Evolutionary conservation across 176 grass and related monocot species (phyloP).

Genomic region (Chloris gayana): DNA sequence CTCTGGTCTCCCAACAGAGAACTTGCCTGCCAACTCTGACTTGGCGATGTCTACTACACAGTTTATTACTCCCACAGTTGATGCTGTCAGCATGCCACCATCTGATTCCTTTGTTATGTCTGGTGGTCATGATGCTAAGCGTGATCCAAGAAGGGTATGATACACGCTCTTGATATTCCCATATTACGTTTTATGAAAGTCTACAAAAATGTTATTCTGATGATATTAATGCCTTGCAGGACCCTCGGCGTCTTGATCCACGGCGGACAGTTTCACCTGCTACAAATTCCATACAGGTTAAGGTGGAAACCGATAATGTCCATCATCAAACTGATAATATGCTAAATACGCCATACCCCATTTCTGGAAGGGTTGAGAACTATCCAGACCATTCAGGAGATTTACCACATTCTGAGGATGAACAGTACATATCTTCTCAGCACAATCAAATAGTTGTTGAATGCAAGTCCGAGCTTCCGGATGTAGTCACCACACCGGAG

Average conservation of each 20-base stretch:
- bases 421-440: slow-evolving; percentile 30
- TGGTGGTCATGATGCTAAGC: slow-evolving; percentile 68
- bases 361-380: slow-evolving; percentile 48
- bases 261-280: slow-evolving; percentile 59
- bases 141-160: slow-evolving; percentile 95
- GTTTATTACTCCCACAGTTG: slow-evolving; percentile 28
- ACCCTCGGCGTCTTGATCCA: slow-evolving; percentile 97
- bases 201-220: slow-evolving; percentile 42
- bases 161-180: slow-evolving; percentile 28
- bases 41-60: slow-evolving; percentile 33
- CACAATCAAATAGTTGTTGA: slow-evolving; percentile 31
- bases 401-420: slow-evolving; percentile 41
- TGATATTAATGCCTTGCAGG: slow-evolving; percentile 59
- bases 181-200: slow-evolving; percentile 35
- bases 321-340: slow-evolving; percentile 46
- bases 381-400: slow-evolving; percentile 45
- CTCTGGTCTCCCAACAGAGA: slow-evolving; percentile 37
- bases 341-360: slow-evolving; percentile 41
- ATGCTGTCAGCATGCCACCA: slow-evolving; percentile 41
- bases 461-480: slow-evolving; percentile 43
- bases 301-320: slow-evolving; percentile 43
- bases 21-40: slow-evolving; percentile 26
- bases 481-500: slow-evolving; percentile 38
- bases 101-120: slow-evolving; percentile 43
- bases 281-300: slow-evolving; percentile 44